Evolutionary conservation across 108 stramenopile genomes (phyloP), one percentile per base, ranked within the genome.

Genomic region (Epithemia pelagica): DNA sequence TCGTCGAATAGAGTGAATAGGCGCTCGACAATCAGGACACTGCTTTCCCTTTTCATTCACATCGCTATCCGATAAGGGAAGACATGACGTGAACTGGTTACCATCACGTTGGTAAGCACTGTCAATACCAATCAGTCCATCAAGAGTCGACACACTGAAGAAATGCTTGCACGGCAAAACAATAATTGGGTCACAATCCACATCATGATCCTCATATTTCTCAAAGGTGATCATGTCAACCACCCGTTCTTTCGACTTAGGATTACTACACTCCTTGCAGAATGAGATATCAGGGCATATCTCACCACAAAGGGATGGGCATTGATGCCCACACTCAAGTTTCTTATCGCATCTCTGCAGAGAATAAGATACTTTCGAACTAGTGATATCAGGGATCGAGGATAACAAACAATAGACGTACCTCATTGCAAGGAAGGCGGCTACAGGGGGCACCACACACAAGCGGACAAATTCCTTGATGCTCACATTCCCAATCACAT

Each of bases 221-320:
- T 58, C 65, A 55, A 76, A 62, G 24, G 33, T 26, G 20, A 76
- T 54, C 64, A 80, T 64, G 56, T 80, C 78, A 1, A 80, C 74
- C 22, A 73, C 27, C 18, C 29, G 8, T 22, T 26, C 10, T 54
- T 65, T 65, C n/a, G 30, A 29, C 28, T 69, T 59, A 19, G 58
- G 24, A 8, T 54, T 28, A 46, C 75, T 69, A 64, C 80, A 81
- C 32, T 71, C 26, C 5, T 66, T 24, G 70, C 80, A 81, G 23
- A 56, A 71, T 56, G 32, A 20, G 21, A 66, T 56, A 37, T 51
- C 54, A 20, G 80, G 80, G 52, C 80, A 81, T 30, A 52, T 33
- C 66, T 80, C 76, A n/a, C 80, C 80, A 58, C 80, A 81, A 24
- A 81, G 66, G 22, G 74, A 71, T 21, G 80, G 80, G 28, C 80